Conservation (phyloP, 257 asterid species). For the Fraxinus quadrangulata region DNA sequence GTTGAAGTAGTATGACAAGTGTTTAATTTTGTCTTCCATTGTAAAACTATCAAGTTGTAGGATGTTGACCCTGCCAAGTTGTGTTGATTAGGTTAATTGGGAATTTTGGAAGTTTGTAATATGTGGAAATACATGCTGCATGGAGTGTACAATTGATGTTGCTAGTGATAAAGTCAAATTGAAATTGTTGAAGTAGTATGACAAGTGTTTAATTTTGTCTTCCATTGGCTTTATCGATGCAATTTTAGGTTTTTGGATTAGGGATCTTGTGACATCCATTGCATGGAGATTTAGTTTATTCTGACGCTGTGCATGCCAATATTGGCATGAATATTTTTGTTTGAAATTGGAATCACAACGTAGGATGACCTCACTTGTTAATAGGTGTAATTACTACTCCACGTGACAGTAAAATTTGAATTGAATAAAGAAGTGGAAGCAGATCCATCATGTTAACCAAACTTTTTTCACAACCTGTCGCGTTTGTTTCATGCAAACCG, state of each 20-base stretch:
- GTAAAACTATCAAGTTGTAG: background rate
- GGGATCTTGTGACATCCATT: background rate
- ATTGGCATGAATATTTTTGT: background rate
- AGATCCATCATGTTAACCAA: background rate
- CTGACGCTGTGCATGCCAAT: background rate
- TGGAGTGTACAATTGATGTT: background rate
- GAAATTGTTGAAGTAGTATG: background rate
- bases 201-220: background rate
- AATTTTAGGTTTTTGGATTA: background rate
- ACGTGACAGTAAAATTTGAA: background rate
- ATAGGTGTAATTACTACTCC: background rate
- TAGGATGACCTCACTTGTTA: background rate
- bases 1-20: background rate
- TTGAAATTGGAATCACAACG: background rate
- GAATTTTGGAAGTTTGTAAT: background rate
- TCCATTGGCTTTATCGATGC: background rate
- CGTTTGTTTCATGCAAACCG: no score
- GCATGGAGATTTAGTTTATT: background rate
- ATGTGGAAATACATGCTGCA: background rate
- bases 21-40: background rate
- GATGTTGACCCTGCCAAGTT: conserved; percentile 1
- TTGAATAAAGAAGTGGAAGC: background rate
- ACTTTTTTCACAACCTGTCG: background rate
- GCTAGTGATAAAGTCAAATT: background rate
- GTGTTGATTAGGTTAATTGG: background rate